Percentiles rank a stretch among this genome's conserved stretches.
Evolutionary conservation across 148 eudicot species (phyloP).

Genomic region (Bassia scoparia): DNA sequence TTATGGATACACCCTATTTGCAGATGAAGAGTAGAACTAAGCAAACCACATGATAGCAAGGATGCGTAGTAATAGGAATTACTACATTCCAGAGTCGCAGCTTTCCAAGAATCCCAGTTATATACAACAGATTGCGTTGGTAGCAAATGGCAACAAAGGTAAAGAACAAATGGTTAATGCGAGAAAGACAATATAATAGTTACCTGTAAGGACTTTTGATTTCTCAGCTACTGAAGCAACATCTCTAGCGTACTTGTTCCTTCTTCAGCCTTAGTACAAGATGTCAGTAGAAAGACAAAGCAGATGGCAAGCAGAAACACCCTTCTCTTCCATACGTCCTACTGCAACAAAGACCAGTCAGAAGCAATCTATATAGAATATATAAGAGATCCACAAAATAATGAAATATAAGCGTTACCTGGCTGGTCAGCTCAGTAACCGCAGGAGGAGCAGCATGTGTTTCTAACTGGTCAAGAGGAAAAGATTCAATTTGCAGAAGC

Average conservation of each 20-base stretch:
- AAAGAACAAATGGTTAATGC: not conserved
- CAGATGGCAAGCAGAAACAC: conserved; percentile 95
- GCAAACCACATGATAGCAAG: too few species aligned
- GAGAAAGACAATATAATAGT: conserved; percentile 3
- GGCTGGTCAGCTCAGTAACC: conserved; percentile 74
- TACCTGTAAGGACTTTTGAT: conserved; percentile 93
- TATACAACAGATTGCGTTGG: not conserved
- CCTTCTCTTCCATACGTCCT: conserved; percentile 95
- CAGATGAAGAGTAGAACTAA: too few species aligned
- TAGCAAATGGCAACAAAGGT: not conserved
- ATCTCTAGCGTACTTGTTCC: conserved; percentile 81
- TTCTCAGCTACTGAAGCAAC: conserved; percentile 79
- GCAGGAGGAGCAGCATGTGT: conserved; percentile 80
- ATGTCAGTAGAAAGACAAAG: conserved; percentile 88
- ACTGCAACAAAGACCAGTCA: conserved; percentile 12
- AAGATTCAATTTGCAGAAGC: conserved; percentile 89
- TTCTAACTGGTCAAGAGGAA: conserved; percentile 82
- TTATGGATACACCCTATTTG: too few species aligned
- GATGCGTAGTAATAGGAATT: too few species aligned
- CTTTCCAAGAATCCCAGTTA: too few species aligned
- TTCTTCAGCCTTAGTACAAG: conserved; percentile 87
- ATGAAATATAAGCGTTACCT: conserved; percentile 38
- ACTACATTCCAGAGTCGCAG: too few species aligned
- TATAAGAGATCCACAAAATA: not conserved
- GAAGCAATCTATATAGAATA: not conserved